A percentile compares a stretch with the other conserved stretches of the same genome.
These are phyloP conservation scores for Fusarium cyanostomum DNA, from an alignment of 2,329 filamentous ascomycete genomes.

Conservation along the genomic window DNA sequence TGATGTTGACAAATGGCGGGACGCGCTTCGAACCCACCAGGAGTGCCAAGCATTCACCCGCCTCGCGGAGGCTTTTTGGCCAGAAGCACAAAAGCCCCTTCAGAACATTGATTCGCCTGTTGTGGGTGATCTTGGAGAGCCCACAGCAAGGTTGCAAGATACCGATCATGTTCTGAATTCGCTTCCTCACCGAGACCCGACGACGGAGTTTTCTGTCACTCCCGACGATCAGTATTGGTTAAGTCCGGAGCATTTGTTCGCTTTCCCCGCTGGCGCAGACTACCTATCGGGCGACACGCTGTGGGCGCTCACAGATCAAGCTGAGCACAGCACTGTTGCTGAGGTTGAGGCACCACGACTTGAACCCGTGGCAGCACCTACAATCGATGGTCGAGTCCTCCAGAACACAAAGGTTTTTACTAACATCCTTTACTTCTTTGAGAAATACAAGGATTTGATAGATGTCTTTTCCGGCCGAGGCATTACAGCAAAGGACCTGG, in stretches of 20 bases:
- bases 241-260: too few relatives aligned
- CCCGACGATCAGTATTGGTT: too few relatives aligned
- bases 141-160: too few relatives aligned
- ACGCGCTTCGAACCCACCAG: background rate
- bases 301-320: too few relatives aligned
- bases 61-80: accelerated
- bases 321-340: background rate
- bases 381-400: accelerated
- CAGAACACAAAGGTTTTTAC: background rate
- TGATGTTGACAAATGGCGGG: background rate
- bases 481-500: background rate
- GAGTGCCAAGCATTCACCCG: background rate
- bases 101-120: too few relatives aligned
- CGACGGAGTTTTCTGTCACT: too few relatives aligned
- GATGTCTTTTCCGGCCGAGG: background rate
- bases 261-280: too few relatives aligned
- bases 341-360: background rate
- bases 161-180: too few relatives aligned
- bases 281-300: too few relatives aligned
- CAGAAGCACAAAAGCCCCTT: accelerated
- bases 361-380: too few relatives aligned
- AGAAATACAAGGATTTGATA: background rate
- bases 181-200: too few relatives aligned
- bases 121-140: too few relatives aligned
- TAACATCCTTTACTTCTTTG: background rate